Evolutionary conservation across 108 stramenopile species (phyloP).

Genomic region (Nitzschia inconspicua): DNA sequence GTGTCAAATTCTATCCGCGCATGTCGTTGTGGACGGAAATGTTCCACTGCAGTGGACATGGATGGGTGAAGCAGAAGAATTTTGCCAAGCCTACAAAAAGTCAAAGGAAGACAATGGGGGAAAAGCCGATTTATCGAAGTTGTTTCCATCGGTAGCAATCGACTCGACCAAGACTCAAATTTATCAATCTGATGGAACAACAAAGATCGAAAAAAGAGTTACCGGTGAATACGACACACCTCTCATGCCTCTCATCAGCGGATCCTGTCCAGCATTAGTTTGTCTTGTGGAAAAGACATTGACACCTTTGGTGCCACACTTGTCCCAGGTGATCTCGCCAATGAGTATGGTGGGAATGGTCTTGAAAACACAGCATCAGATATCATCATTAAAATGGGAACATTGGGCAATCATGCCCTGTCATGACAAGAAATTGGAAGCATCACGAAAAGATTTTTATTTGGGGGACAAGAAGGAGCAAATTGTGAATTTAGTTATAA

Average conservation of each 20-base stretch:
- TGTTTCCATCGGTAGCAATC: constrained; percentile 23
- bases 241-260: constrained; percentile 77
- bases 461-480: constrained; percentile 6
- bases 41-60: constrained; percentile 71
- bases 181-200: constrained; percentile 35
- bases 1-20: constrained; percentile 42
- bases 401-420: constrained; percentile 93
- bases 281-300: constrained; percentile 97
- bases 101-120: neutral
- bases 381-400: constrained; percentile 8
- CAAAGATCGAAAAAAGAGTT: neutral
- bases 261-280: constrained; percentile 97
- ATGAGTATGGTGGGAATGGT: constrained; percentile 47
- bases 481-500: constrained; percentile 95
- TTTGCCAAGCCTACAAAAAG: constrained; percentile 56
- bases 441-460: constrained; percentile 84
- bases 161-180: constrained; percentile 16
- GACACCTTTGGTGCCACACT: constrained; percentile 73
- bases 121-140: neutral
- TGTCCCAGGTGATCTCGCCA: constrained; percentile 82
- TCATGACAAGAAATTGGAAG: constrained; percentile 99
- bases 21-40: constrained; percentile 70
- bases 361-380: neutral
- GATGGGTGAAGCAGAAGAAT: constrained; percentile 73
- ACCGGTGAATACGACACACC: constrained; percentile 1